Percentiles rank a stretch among this genome's conserved stretches.
Conservation (phyloP, 2,329 filamentous ascomycete genomes). For the Microcyclospora pomicola region DNA sequence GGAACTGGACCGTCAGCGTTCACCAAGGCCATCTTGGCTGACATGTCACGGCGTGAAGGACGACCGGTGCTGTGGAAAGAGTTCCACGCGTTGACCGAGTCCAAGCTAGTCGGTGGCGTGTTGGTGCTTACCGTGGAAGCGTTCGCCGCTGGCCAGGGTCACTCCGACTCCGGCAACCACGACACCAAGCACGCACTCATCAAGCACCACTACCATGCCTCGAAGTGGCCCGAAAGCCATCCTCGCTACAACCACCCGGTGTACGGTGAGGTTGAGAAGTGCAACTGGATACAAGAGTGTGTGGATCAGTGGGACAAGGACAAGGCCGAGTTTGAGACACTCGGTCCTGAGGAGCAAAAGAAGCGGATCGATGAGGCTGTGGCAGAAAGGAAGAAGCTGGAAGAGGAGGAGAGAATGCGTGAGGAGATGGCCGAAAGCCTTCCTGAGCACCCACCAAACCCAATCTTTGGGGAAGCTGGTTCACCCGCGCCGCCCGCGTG, state of each 20-base stretch:
- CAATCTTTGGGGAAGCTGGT: too few relatives aligned
- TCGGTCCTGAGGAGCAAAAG: slow-evolving; percentile 47
- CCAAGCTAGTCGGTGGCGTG: slow-evolving; percentile 49
- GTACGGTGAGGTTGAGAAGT: slow-evolving; percentile 53
- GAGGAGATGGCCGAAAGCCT: too few relatives aligned
- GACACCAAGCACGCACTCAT: slow-evolving; percentile 52
- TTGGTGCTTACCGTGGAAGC: slow-evolving; percentile 58
- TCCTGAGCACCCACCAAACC: too few relatives aligned
- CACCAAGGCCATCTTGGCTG: slow-evolving; percentile 48
- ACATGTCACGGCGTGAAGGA: slow-evolving; percentile 43
- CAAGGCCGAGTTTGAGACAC: slow-evolving; percentile 44
- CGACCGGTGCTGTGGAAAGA: slow-evolving; percentile 44
- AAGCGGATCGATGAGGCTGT: slow-evolving; percentile 26
- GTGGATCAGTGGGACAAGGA: slow-evolving; percentile 53
- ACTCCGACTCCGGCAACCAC: slow-evolving; percentile 60
- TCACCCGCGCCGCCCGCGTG: too few relatives aligned
- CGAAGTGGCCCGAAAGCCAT: slow-evolving; percentile 54
- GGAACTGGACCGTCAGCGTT: slow-evolving; percentile 62
- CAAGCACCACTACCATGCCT: slow-evolving; percentile 63
- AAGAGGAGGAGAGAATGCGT: slow-evolving; percentile 8
- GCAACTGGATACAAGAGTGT: slow-evolving; percentile 55
- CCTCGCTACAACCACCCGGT: slow-evolving; percentile 54
- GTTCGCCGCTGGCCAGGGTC: slow-evolving; percentile 59
- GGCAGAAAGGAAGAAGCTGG: slow-evolving; percentile 8
- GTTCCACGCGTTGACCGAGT: slow-evolving; percentile 54